Percentiles rank a stretch among this genome's conserved stretches.
phyloP scores from a whole-genome alignment of 352 stramenopile species.

The Lagenidium giganteum region DNA sequence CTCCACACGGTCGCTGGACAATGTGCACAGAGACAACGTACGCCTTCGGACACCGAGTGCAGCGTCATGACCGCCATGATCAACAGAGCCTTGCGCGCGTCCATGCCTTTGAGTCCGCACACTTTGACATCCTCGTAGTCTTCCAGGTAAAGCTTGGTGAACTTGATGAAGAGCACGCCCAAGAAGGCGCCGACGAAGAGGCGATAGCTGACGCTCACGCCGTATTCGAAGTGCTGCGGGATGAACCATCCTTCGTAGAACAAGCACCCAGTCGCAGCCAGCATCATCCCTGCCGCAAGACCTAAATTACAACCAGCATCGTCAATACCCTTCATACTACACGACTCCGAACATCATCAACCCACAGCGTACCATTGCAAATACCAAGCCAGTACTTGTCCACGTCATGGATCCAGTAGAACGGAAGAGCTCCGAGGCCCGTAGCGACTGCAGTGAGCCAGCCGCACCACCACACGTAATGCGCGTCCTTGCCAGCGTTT shows the following conservation, averaged over 20 bases:
- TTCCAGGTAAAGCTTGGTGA: conserved; percentile 93
- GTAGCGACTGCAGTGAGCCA: conserved; percentile 97
- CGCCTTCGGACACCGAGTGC: conserved; percentile 97
- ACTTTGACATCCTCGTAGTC: conserved; percentile 94
- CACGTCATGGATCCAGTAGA: conserved; percentile 91
- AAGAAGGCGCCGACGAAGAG: conserved; percentile 87
- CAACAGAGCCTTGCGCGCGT: conserved; percentile 91
- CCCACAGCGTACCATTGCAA: conserved; percentile 61
- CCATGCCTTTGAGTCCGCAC: conserved; percentile 62
- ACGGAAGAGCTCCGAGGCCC: conserved; percentile 92
- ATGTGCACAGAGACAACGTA: conserved; percentile 27
- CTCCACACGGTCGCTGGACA: no score
- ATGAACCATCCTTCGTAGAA: conserved; percentile 92
- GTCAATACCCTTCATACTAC: neutral
- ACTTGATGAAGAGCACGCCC: conserved; percentile 96
- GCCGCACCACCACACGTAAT: conserved; percentile 97
- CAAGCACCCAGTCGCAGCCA: conserved; percentile 93
- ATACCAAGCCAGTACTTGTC: conserved; percentile 94
- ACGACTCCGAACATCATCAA: neutral
- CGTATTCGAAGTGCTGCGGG: conserved; percentile 62
- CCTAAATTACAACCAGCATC: conserved; percentile 18
- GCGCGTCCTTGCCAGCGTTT: conserved; percentile 45
- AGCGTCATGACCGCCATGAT: conserved; percentile 99
- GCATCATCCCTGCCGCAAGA: conserved; percentile 98
- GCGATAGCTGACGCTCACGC: conserved; percentile 65